Conservation (phyloP, 2,329 filamentous ascomycete genomes). For the Ophiocordyceps camponoti-floridani region DNA sequence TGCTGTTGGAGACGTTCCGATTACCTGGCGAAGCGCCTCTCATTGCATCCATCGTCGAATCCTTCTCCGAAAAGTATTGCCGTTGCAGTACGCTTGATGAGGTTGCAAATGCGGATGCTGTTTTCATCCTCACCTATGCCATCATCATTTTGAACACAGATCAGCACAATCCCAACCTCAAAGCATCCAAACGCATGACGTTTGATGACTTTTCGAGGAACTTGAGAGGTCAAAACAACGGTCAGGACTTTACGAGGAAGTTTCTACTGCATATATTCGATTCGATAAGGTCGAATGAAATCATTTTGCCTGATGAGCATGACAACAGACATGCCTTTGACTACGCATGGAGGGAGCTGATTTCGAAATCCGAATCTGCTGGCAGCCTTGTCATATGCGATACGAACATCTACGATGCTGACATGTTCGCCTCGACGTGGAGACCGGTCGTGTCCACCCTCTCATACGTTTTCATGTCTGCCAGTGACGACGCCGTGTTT, state of each 20-base stretch:
- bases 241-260: constrained; percentile 65
- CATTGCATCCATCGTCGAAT: constrained; percentile 81
- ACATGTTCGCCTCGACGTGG: constrained; percentile 97
- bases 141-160: constrained; percentile 98
- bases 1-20: constrained; percentile 81
- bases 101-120: constrained; percentile 70
- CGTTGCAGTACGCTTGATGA: constrained; percentile 49
- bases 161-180: constrained; percentile 86
- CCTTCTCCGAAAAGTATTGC: constrained; percentile 76
- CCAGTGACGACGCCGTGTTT: constrained; percentile 90
- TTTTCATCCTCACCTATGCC: constrained; percentile 83
- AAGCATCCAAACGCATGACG: constrained; percentile 64
- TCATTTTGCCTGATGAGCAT: constrained; percentile 92
- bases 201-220: constrained; percentile 71
- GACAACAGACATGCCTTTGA: constrained; percentile 94
- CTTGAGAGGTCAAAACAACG: constrained; percentile 74
- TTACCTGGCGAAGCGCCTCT: constrained; percentile 83
- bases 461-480: constrained; percentile 97
- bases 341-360: constrained; percentile 89
- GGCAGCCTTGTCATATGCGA: constrained; percentile 62
- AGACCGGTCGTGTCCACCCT: constrained; percentile 84
- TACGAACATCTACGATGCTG: constrained; percentile 88
- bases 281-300: constrained; percentile 82
- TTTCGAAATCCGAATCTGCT: constrained; percentile 66
- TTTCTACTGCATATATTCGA: constrained; percentile 80